Conservation (phyloP, 2,329 filamentous ascomycete species). For the Xylariales sp. region DNA sequence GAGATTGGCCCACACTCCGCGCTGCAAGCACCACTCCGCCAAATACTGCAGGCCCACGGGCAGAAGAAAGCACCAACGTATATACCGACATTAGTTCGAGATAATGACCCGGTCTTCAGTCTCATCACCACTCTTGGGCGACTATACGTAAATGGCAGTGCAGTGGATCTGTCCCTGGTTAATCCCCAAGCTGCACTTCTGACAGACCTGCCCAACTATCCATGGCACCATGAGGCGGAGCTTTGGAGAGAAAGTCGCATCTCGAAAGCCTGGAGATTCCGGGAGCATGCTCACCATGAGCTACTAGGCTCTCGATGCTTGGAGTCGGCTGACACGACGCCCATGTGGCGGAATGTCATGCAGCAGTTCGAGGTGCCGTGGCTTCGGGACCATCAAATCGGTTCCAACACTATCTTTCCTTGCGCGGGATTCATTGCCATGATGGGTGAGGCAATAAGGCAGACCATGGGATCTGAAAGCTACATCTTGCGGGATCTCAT, state of each 20-base stretch:
- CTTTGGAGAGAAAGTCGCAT: neutral
- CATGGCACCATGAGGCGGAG: neutral
- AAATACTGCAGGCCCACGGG: slow-evolving; percentile 11
- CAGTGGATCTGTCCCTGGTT: too few species aligned
- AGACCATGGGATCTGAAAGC: neutral
- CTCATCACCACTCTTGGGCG: too few species aligned
- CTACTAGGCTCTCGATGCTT: slow-evolving; percentile 7
- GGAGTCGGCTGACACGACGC: neutral
- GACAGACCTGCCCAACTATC: neutral
- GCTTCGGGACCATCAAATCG: slow-evolving; percentile 35
- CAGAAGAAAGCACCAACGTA: too few species aligned
- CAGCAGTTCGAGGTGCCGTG: slow-evolving; percentile 25
- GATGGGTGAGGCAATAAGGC: slow-evolving; percentile 7
- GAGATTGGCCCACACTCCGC: slow-evolving; percentile 20
- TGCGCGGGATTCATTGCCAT: slow-evolving; percentile 26
- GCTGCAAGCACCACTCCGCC: slow-evolving; percentile 14
- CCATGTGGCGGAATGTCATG: slow-evolving; percentile 11
- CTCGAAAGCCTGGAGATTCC: neutral
- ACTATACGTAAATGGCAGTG: too few species aligned
- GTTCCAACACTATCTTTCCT: slow-evolving; percentile 35
- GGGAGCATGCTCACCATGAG: slow-evolving; percentile 5
- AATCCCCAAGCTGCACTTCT: too few species aligned
- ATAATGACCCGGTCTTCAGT: too few species aligned
- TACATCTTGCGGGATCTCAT: slow-evolving; percentile 8
- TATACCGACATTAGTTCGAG: too few species aligned